These are phyloP conservation scores for Ascochyta viciae-villosae DNA, from an alignment of 2,329 filamentous ascomycete species.

Conservation along the genomic window DNA sequence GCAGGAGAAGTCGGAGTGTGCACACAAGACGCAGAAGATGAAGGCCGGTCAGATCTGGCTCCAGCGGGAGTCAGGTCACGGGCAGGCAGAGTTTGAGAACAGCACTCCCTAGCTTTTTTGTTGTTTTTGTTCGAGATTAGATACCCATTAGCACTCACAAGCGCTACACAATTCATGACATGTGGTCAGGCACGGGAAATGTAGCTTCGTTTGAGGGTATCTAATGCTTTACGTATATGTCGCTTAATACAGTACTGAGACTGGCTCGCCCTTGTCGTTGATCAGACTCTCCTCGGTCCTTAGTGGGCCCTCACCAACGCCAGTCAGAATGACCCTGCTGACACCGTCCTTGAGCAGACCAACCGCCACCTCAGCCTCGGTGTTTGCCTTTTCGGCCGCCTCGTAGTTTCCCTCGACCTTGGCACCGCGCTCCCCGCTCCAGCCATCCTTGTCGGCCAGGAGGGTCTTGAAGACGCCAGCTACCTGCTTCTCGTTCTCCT, in stretches of 20 bases:
- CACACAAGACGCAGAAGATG: constrained; percentile 10
- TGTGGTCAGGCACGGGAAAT: neutral
- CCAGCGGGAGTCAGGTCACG: neutral
- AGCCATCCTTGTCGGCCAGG: constrained; percentile 71
- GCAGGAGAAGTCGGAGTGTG: constrained; percentile 4
- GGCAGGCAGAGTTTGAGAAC: neutral
- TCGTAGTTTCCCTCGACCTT: constrained; percentile 57
- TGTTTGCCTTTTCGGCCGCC: constrained; percentile 68
- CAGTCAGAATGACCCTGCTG: constrained; percentile 86
- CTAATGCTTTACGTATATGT: constrained; percentile 7
- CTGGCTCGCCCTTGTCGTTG: constrained; percentile 60
- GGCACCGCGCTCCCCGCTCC: constrained; percentile 65
- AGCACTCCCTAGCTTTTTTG: neutral
- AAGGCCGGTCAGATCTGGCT: constrained; percentile 7
- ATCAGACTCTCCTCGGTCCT: constrained; percentile 81
- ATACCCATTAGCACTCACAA: neutral
- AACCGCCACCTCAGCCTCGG: constrained; percentile 51
- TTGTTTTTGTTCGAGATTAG: neutral
- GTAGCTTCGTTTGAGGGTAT: constrained; percentile 14
- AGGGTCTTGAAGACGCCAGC: constrained; percentile 79
- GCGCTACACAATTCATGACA: neutral
- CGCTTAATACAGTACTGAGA: constrained; percentile 21
- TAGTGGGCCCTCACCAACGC: constrained; percentile 87
- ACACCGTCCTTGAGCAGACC: constrained; percentile 74
- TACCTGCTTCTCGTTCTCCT: constrained; percentile 75